Percentiles rank a stretch among this genome's conserved stretches.
phyloP scores from a whole-genome alignment of 805 yeast species.

The Groenewaldozyma salmanticensis region DNA sequence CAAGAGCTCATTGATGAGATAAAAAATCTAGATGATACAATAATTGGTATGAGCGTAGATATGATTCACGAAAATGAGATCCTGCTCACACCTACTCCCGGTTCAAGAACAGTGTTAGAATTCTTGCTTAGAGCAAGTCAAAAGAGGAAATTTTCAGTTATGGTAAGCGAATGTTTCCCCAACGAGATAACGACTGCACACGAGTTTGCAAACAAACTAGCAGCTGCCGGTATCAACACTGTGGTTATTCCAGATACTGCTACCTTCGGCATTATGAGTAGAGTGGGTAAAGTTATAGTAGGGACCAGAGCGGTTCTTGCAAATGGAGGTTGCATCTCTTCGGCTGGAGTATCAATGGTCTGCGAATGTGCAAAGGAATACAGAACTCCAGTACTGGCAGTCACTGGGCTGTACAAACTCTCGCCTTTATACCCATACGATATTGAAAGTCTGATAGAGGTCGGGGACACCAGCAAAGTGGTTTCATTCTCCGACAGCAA shows the following conservation, averaged over 20 bases:
- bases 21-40: slow-evolving; percentile 77
- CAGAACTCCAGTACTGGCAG: slow-evolving; percentile 92
- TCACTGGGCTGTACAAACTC: slow-evolving; percentile 86
- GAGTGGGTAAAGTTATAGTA: slow-evolving; percentile 91
- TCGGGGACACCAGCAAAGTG: slow-evolving; percentile 88
- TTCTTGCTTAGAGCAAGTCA: slow-evolving; percentile 78
- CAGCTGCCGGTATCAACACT: slow-evolving; percentile 80
- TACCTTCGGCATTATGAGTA: slow-evolving; percentile 89
- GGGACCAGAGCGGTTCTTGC: slow-evolving; percentile 92
- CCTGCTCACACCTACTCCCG: slow-evolving; percentile 85
- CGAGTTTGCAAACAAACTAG: slow-evolving; percentile 64
- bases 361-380: slow-evolving; percentile 95
- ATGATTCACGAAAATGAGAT: slow-evolving; percentile 77
- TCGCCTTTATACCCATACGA: slow-evolving; percentile 90
- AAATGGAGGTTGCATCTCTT: slow-evolving; percentile 88
- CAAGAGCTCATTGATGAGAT: slow-evolving; percentile 89
- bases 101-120: slow-evolving; percentile 77
- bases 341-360: slow-evolving; percentile 85
- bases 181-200: slow-evolving; percentile 75
- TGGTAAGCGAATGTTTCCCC: slow-evolving; percentile 85
- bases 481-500: slow-evolving; percentile 63
- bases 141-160: slow-evolving; percentile 83
- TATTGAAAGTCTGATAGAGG: slow-evolving; percentile 73
- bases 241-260: slow-evolving; percentile 89
- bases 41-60: slow-evolving; percentile 84